A percentile compares a stretch with the other conserved stretches of the same genome.
Conservation (phyloP, 306 rosid species). For the Dalbergia oliveri region DNA sequence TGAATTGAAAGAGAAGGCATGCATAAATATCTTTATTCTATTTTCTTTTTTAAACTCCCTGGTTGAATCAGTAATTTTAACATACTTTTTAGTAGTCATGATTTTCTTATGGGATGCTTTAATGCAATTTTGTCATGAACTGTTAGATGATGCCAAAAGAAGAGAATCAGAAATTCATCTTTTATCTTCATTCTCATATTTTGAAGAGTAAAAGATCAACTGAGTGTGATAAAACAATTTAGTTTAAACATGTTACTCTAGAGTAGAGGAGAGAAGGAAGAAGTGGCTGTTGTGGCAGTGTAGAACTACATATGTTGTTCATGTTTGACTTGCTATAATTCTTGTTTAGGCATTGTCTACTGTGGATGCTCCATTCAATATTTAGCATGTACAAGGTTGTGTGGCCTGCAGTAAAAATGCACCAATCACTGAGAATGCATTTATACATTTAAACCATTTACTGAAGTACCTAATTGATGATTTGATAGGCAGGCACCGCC, state of each 20-base stretch:
- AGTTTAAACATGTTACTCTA: constrained; percentile 13
- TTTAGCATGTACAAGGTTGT: background rate
- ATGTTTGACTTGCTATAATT: background rate
- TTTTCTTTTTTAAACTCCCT: background rate
- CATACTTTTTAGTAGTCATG: constrained; percentile 18
- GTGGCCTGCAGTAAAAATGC: background rate
- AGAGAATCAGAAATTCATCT: background rate
- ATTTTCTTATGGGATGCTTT: constrained; percentile 15
- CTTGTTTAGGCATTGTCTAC: background rate
- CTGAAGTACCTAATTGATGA: background rate
- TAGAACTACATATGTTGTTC: background rate
- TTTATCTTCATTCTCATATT: constrained; percentile 3
- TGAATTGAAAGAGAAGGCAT: constrained; percentile 82
- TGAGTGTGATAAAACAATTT: background rate
- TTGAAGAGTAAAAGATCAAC: constrained; percentile 26
- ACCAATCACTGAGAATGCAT: background rate
- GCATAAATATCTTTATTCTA: constrained; percentile 23
- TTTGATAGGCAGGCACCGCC: background rate
- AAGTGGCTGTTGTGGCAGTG: background rate
- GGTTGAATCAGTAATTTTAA: constrained; percentile 33
- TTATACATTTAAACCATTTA: background rate
- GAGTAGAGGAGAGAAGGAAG: background rate
- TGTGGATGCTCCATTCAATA: background rate
- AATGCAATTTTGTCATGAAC: background rate
- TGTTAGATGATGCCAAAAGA: constrained; percentile 29